A percentile compares a stretch with the other conserved stretches of the same genome.
phyloP scores from a whole-genome alignment of 2,329 filamentous ascomycete species.

The Botrytis medusae region DNA sequence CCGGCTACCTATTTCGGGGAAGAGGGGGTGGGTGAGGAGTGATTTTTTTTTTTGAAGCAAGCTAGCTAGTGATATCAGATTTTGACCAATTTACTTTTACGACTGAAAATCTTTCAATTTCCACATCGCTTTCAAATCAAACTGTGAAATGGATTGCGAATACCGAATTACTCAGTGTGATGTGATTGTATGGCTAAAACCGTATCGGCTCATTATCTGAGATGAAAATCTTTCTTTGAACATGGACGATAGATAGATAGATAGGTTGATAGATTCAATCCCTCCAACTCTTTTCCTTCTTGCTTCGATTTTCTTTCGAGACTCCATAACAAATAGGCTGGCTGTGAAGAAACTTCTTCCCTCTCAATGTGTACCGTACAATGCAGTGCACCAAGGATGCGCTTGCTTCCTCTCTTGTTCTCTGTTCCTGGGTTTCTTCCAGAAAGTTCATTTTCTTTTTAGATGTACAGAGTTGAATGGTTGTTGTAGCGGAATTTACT shows the following conservation, averaged over 20 bases:
- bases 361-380: background rate
- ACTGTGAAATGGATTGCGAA: background rate
- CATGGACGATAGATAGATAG: background rate
- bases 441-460: too few species aligned
- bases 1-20: background rate
- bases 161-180: accelerated
- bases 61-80: background rate
- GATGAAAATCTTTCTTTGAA: background rate
- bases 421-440: too few species aligned
- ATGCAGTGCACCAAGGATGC: background rate
- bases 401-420: background rate
- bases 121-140: background rate
- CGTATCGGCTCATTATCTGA: background rate
- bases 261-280: accelerated
- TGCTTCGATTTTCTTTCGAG: too few species aligned
- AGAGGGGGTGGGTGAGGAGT: background rate
- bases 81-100: background rate
- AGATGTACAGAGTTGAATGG: too few species aligned
- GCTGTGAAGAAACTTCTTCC: accelerated
- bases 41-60: background rate
- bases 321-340: too few species aligned
- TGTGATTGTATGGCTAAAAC: background rate
- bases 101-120: background rate
- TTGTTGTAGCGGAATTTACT: too few species aligned
- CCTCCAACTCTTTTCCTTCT: background rate